A percentile compares a stretch with the other conserved stretches of the same genome.
Conservation (phyloP, 2,329 filamentous ascomycete genomes). For the Onygenales sp. region DNA sequence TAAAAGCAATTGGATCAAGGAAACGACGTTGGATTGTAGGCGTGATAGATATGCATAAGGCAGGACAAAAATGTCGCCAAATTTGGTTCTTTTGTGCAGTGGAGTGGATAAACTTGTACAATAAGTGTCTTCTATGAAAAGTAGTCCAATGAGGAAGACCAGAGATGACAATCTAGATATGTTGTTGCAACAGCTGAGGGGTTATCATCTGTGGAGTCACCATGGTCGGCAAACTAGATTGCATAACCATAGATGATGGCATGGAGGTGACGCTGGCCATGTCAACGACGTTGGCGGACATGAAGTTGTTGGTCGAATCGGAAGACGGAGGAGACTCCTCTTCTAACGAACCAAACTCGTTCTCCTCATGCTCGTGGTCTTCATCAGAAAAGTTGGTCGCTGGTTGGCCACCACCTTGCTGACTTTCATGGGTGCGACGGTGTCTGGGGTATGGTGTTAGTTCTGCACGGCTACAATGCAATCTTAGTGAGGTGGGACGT, state of each 20-base stretch:
- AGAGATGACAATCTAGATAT: conserved; percentile 21
- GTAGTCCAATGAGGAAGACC: background rate
- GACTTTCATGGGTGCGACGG: conserved; percentile 71
- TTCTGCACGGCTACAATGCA: conserved; percentile 23
- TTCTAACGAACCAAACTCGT: conserved; percentile 70
- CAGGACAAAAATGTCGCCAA: too few relatives aligned
- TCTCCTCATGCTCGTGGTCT: conserved; percentile 80
- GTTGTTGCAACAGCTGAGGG: conserved; percentile 34
- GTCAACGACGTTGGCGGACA: conserved; percentile 22
- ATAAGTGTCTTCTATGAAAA: too few relatives aligned
- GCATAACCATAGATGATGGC: conserved; percentile 25
- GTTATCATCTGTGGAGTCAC: conserved; percentile 33
- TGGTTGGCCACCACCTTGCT: conserved; percentile 48
- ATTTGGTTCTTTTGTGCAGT: too few relatives aligned
- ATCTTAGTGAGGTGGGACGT: conserved; percentile 33
- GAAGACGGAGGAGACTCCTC: conserved; percentile 63
- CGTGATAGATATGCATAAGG: too few relatives aligned
- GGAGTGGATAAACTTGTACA: too few relatives aligned
- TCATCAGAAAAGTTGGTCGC: conserved; percentile 50
- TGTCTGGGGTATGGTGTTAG: conserved; percentile 38
- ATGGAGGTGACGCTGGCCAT: conserved; percentile 28
- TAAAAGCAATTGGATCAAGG: too few relatives aligned
- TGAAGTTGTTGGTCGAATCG: conserved; percentile 9
- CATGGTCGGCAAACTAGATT: conserved; percentile 31
- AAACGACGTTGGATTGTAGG: too few relatives aligned